Percentiles rank a stretch among this genome's conserved stretches.
These are phyloP conservation scores for Nepenthes alata DNA, from an alignment of 179 eudicot species.

Conservation along the genomic window DNA sequence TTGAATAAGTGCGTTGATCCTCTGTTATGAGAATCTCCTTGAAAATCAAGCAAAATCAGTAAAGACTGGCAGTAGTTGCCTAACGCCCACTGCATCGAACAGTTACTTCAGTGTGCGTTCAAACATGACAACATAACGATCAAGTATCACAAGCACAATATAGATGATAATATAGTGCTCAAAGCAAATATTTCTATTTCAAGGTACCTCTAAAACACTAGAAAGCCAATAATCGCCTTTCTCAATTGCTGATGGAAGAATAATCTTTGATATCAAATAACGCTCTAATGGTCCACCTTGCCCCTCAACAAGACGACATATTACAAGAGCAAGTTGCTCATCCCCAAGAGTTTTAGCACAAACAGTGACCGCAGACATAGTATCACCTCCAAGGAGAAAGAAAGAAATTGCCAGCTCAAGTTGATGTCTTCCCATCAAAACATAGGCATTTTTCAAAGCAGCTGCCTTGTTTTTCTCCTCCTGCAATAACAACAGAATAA, in stretches of 20 bases:
- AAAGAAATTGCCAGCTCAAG: conserved; percentile 87
- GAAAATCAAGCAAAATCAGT: conserved; percentile 44
- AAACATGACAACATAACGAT: conserved; percentile 2
- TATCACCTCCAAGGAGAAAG: conserved; percentile 97
- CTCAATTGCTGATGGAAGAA: conserved; percentile 80
- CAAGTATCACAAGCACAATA: neutral
- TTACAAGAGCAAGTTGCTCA: conserved; percentile 93
- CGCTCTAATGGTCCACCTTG: conserved; percentile 59
- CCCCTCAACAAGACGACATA: conserved; percentile 91
- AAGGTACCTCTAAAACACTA: conserved; percentile 68
- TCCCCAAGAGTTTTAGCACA: conserved; percentile 96
- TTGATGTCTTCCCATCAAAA: conserved; percentile 93
- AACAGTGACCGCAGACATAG: conserved; percentile 67
- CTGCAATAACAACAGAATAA: conserved; percentile 19
- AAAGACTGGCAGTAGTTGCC: conserved; percentile 61
- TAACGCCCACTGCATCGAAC: conserved; percentile 55
- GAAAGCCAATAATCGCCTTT: conserved; percentile 80
- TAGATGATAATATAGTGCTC: neutral
- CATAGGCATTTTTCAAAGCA: conserved; percentile 95
- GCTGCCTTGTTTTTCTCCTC: conserved; percentile 94
- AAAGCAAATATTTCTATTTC: conserved; percentile 4
- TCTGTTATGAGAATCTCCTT: conserved; percentile 23
- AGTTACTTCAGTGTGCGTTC: conserved; percentile 9
- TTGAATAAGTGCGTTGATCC: conserved; percentile 24
- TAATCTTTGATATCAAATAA: conserved; percentile 51